phyloP scores from a whole-genome alignment of 164 flowering plant genomes.

The Vitis riparia region DNA sequence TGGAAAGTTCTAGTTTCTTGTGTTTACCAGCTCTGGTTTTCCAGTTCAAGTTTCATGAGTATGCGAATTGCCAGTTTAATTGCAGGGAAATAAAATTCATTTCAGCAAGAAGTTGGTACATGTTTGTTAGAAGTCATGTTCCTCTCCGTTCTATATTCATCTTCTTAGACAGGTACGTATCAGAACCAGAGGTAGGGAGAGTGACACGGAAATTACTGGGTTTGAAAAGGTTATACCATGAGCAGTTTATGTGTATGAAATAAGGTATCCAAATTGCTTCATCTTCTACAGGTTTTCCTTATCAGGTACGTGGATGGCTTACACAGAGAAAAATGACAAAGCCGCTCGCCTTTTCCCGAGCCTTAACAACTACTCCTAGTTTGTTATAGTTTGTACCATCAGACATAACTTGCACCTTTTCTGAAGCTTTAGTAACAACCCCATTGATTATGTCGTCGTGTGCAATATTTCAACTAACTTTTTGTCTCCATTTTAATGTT shows the following conservation, averaged over 20 bases:
- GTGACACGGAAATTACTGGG: background rate
- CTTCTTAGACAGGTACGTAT: background rate
- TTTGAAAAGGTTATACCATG: background rate
- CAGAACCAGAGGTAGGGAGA: background rate
- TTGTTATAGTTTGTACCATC: background rate
- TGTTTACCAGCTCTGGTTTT: background rate
- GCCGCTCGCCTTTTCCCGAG: background rate
- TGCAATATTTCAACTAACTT: too few relatives aligned
- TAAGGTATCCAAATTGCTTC: background rate
- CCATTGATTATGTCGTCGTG: too few relatives aligned
- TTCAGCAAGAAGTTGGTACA: background rate
- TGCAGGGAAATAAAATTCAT: background rate
- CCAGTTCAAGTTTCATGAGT: background rate
- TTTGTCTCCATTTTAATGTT: too few relatives aligned
- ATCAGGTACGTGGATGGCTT: background rate
- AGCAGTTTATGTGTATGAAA: too few relatives aligned
- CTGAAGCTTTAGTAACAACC: too few relatives aligned
- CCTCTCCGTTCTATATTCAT: background rate
- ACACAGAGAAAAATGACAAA: background rate
- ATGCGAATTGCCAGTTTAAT: background rate
- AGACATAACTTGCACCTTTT: background rate
- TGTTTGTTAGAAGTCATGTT: background rate
- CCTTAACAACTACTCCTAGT: background rate
- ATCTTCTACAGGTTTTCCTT: background rate
- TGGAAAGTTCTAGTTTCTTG: too few relatives aligned